Evolutionary conservation across 345 rosid species (phyloP).

Genomic region (Eucalyptus brandiana): DNA sequence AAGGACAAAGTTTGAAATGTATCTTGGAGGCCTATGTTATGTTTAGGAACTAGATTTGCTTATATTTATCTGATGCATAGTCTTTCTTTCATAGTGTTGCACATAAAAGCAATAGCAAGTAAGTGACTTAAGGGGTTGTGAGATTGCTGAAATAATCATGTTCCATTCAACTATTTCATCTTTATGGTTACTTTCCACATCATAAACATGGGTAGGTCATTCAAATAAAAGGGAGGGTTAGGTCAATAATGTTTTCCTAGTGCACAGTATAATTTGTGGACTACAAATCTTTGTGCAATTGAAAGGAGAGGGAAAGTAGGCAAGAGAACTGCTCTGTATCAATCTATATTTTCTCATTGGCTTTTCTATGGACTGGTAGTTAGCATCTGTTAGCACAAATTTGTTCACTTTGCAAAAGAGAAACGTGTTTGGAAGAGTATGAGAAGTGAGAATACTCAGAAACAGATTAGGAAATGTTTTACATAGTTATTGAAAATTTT

Average conservation of each 20-base stretch:
- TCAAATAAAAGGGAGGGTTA: not conserved
- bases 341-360: not conserved
- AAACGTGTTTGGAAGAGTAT: not conserved
- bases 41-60: not conserved
- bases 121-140: not conserved
- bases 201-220: not conserved
- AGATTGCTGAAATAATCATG: not conserved
- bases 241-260: not conserved
- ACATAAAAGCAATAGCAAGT: not conserved
- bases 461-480: not conserved
- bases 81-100: not conserved
- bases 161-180: not conserved
- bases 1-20: not conserved
- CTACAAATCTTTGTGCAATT: not conserved
- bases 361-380: not conserved
- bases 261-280: not conserved
- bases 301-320: not conserved
- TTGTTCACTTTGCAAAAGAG: not conserved
- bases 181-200: not conserved
- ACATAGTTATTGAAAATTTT: not conserved
- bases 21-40: not conserved
- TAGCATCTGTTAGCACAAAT: not conserved
- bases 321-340: not conserved
- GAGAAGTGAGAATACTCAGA: not conserved
- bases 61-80: not conserved